Conservation (phyloP, 768 basidiomycete species). For the Dictyophora rubrovolvata region DNA sequence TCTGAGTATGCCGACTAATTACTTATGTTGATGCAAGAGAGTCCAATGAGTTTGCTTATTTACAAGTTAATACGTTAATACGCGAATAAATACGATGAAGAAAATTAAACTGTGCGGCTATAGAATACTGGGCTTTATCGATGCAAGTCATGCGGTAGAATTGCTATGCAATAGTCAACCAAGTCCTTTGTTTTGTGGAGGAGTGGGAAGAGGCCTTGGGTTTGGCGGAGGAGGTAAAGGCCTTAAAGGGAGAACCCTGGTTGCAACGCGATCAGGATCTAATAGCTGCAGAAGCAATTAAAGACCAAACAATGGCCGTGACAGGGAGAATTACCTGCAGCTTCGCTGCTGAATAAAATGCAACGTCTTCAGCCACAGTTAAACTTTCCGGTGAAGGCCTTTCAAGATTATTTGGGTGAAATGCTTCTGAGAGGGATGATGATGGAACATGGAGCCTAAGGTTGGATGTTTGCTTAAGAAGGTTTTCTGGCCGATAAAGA, state of each 20-base stretch:
- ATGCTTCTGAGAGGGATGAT: background rate
- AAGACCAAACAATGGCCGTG: background rate
- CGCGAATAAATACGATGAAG: background rate
- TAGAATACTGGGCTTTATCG: background rate
- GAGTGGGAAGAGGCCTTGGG: background rate
- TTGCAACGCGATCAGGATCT: background rate
- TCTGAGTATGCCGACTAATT: too few relatives aligned
- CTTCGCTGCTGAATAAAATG: background rate
- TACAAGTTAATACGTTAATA: background rate
- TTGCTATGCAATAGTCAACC: background rate
- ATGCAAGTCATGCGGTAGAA: background rate
- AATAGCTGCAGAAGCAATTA: background rate
- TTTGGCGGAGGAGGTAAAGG: background rate
- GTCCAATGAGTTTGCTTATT: background rate
- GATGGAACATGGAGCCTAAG: background rate
- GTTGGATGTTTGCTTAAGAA: background rate
- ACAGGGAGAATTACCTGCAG: background rate
- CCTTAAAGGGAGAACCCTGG: background rate
- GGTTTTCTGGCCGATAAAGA: background rate
- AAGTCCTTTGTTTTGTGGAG: background rate
- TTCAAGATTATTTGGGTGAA: background rate
- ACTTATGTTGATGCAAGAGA: too few relatives aligned
- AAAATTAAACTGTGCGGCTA: background rate
- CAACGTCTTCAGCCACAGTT: background rate
- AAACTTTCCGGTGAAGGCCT: background rate